phyloP scores from a whole-genome alignment of 225 moss, liverwort and hornwort genomes.

The Climacium dendroides region DNA sequence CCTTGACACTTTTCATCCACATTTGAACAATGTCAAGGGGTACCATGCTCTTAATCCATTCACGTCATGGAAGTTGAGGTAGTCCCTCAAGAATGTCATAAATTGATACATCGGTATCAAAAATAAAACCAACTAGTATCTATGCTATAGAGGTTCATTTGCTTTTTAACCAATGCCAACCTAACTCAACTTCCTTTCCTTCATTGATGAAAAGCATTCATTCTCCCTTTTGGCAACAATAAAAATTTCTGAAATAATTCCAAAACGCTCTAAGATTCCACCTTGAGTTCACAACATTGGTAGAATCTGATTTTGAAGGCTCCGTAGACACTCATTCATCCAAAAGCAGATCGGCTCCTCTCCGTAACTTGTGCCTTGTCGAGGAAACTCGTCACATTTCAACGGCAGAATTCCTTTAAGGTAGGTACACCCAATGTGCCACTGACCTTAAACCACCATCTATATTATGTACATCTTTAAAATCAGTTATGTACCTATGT shows the following conservation, averaged over 20 bases:
- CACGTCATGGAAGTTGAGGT: neutral
- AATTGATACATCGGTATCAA: neutral
- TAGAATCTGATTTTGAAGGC: neutral
- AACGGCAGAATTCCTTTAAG: neutral
- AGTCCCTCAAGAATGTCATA: neutral
- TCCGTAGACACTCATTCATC: neutral
- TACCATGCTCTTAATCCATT: neutral
- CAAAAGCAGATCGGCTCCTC: neutral
- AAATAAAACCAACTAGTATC: too few species aligned
- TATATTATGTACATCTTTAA: too few species aligned
- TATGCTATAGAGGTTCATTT: neutral
- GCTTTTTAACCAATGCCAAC: neutral
- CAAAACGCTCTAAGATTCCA: neutral
- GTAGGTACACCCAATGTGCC: too few species aligned
- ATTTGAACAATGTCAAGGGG: too few species aligned
- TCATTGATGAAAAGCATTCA: neutral
- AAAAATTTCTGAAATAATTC: too few species aligned
- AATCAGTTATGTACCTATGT: too few species aligned
- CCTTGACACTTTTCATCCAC: too few species aligned
- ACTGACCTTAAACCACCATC: too few species aligned
- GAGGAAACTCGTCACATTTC: fast-evolving
- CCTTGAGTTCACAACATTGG: neutral
- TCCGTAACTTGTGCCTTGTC: neutral
- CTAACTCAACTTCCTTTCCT: neutral
- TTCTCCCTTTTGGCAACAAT: neutral